Conservation (phyloP, 257 asterid species). For the Penstemon barbatus region DNA sequence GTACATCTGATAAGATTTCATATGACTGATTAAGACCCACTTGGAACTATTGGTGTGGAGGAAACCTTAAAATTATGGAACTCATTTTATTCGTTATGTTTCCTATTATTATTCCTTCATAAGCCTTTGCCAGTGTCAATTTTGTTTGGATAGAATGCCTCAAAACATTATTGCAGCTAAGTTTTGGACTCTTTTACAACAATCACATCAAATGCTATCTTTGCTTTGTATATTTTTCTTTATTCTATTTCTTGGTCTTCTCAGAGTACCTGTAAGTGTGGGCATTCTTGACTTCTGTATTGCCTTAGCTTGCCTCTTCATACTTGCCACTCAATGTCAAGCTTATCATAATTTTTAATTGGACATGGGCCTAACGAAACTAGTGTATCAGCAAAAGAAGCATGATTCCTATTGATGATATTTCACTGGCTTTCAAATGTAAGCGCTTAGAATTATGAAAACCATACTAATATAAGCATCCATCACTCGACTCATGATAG, state of each 20-base stretch:
- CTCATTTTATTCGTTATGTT: conserved; percentile 11
- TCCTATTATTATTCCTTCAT: conserved; percentile 18
- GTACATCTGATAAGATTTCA: conserved; percentile 16
- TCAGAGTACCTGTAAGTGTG: conserved; percentile 9
- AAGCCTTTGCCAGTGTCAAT: conserved; percentile 10
- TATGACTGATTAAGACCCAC: conserved; percentile 14
- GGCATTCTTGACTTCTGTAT: conserved; percentile 14
- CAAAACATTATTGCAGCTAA: conserved; percentile 13
- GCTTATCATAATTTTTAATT: conserved; percentile 3
- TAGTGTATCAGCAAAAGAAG: conserved; percentile 14
- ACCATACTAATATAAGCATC: conserved; percentile 11
- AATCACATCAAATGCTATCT: conserved; percentile 19
- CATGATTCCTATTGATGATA: conserved; percentile 12
- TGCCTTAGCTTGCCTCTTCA: conserved; percentile 26
- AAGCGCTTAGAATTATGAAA: conserved; percentile 2
- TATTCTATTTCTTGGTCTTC: conserved; percentile 14
- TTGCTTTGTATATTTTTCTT: conserved; percentile 2
- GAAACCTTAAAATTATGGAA: conserved; percentile 12
- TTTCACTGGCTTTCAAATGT: conserved; percentile 15
- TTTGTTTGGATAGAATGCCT: conserved; percentile 19
- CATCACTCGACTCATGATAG: conserved; percentile 10
- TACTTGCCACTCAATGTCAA: conserved; percentile 8
- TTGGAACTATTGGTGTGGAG: conserved; percentile 21
- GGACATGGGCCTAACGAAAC: not conserved
- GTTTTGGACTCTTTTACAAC: conserved; percentile 17